A percentile compares a stretch with the other conserved stretches of the same genome.
Evolutionary conservation across 148 eudicot species (phyloP).

Genomic region (Diospyros kaki): DNA sequence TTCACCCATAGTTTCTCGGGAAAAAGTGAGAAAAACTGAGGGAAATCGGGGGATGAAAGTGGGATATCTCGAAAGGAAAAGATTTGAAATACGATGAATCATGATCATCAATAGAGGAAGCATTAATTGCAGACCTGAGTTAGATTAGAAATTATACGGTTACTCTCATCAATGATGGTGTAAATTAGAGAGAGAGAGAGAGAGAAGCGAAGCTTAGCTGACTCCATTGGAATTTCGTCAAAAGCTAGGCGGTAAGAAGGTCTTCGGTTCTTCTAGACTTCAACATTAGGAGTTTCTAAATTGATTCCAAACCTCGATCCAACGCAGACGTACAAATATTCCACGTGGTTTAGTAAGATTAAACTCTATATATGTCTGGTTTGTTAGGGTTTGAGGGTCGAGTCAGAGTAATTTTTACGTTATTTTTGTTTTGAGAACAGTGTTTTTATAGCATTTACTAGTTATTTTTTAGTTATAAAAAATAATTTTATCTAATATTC

Average conservation of each 20-base stretch:
- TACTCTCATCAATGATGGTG: not conserved
- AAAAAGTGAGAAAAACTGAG: not conserved
- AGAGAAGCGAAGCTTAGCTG: constrained; percentile 20
- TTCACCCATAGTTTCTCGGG: constrained; percentile 1
- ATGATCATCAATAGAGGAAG: not conserved
- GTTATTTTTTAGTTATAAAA: no score
- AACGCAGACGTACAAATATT: no score
- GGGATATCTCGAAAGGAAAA: constrained; percentile 2
- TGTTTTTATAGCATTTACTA: no score
- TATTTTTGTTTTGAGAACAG: no score
- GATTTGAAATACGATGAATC: not conserved
- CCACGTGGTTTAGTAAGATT: no score
- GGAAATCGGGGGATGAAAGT: constrained; percentile 22
- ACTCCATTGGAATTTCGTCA: constrained; percentile 16
- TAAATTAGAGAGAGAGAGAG: not conserved
- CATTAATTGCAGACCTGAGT: not conserved
- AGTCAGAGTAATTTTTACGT: no score
- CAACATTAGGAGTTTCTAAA: no score
- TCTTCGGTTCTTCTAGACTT: no score
- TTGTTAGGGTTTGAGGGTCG: no score
- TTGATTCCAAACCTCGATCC: no score
- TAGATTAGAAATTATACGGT: not conserved
- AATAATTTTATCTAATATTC: not conserved
- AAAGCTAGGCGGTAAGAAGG: no score
- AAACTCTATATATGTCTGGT: no score